Evolutionary conservation across 257 asterid genomes (phyloP), one percentile per base, ranked within the genome.

Genomic region (Solanum corneliomulleri): DNA sequence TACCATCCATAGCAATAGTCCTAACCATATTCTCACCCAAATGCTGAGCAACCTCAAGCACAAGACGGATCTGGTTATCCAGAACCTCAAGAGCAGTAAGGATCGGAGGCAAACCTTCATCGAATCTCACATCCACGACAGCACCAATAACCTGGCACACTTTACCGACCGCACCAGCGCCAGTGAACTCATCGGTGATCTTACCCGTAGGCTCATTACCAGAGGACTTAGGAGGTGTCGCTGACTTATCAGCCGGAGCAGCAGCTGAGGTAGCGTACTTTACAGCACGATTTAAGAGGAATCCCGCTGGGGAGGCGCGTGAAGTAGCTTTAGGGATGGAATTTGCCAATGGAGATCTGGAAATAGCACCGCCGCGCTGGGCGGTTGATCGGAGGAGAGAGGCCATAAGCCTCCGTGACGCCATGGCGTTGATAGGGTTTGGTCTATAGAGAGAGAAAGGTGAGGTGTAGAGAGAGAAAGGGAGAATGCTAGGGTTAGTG

Each of bases 1-100:
- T 96, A 72, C 99, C 99, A 91, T 96, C 98, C 98, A 96, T 96
- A 82, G 99, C 99, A 91, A 96, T 96, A 69, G 98, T 94, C 91
- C 98, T 91, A 44, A 94, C 99, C 84, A 94, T 94, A 88, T 66
- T 96, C 90, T 92, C 99, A 62, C 99, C 99, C 94, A 96, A 91
- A 86, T 96, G 99, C 89, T 94, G 97, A 23, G 98, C 96, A 75
- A 96, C 99, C 92, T 96, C 99, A 87, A 96, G 91, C 76, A 96
- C 99, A 58, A 96, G 93, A 86, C 98, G 91, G 92, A 96, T 96
- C 95, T 94, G 98, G 83, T 95, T 93, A 87, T 96, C 99, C 90
- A 94, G 84, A 31, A 96, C 98, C 89, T 96, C 99, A 69, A 96
- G 87, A 33, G 98, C 98, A 14, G 98, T 96, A 94, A 95, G 88